These are phyloP conservation scores for Trifolium dubium DNA, from an alignment of 306 rosid species.

Conservation along the genomic window DNA sequence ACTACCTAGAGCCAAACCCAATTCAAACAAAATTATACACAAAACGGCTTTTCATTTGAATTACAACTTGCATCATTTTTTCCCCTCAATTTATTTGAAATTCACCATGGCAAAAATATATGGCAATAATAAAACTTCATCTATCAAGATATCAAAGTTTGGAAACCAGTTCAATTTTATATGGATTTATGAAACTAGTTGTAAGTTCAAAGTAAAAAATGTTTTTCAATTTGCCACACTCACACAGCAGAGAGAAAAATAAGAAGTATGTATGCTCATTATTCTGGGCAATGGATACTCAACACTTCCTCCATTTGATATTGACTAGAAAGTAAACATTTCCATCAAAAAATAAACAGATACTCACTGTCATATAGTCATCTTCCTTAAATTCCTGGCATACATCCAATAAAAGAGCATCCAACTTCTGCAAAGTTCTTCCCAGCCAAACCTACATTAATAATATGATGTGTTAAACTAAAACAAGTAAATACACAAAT, in stretches of 20 bases:
- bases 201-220: constrained; percentile 29
- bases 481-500: constrained; percentile 40
- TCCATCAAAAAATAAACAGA: constrained; percentile 37
- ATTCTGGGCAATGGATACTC: constrained; percentile 31
- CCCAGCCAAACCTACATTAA: constrained; percentile 86
- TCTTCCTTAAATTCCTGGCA: constrained; percentile 95
- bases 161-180: constrained; percentile 12
- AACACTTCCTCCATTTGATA: constrained; percentile 25
- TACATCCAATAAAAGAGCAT: constrained; percentile 89
- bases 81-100: constrained; percentile 27
- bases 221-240: constrained; percentile 24
- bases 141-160: constrained; percentile 7
- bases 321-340: constrained; percentile 36
- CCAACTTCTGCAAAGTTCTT: constrained; percentile 89
- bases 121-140: neutral
- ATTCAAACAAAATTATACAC: constrained; percentile 13
- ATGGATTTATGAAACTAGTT: constrained; percentile 18
- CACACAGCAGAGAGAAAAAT: constrained; percentile 20
- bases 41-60: constrained; percentile 17
- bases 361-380: constrained; percentile 81
- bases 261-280: constrained; percentile 17
- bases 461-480: constrained; percentile 9
- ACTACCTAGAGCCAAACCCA: neutral
- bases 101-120: neutral
- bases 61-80: constrained; percentile 13